Evolutionary conservation across 1,139 yeast genomes (phyloP), one percentile per base, ranked within the genome.

Genomic region (Debaryomyces psychrophilus): DNA sequence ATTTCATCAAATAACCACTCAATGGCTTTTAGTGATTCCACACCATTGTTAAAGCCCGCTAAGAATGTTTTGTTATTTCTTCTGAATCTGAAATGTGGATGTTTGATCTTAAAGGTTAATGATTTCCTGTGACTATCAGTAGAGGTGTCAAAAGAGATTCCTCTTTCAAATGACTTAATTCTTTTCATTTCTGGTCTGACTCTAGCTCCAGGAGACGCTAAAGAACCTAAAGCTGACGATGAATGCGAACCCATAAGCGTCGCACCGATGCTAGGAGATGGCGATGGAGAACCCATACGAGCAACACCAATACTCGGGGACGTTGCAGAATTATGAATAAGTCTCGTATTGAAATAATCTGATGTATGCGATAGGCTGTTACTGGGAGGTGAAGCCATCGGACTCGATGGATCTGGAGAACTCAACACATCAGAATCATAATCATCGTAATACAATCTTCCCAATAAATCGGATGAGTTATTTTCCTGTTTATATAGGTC

Each of bases 1-100:
- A 85, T 72, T 54, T 85, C 85, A 46, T 82, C 85, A 47, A 85
- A 69, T 8, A 85, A 67, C 90, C 90, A 85, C 49, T 76, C 81
- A 23, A 85, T 67, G 1, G 90, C 89, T 41, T 73, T 72, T 23
- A 79, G 65, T 8, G 87, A 80, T 56, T 82, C 83, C 23, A 66
- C 65, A 51, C 82, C 83, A 37, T 76, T 76, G 58, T 82, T 83
- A 52, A 73, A 82, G 1, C 89, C 90, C 22, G 83, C 75, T 46
- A 85, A 65, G 50, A 80, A 79, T 3, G 90, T 82, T 52, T 87
- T 76, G 47, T 84, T 81, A 48, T 79, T 76, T 37, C 87, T 67
- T 43, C 79, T 67, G 54, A 75, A 83, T 44, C 66, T 67, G 63
- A 79, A 85, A 26, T 75, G 78, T 11, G 76, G 74, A 55, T 83